These are phyloP conservation scores for Golubevia sp. DNA, from an alignment of 1,284 basidiomycete species.

Conservation along the genomic window DNA sequence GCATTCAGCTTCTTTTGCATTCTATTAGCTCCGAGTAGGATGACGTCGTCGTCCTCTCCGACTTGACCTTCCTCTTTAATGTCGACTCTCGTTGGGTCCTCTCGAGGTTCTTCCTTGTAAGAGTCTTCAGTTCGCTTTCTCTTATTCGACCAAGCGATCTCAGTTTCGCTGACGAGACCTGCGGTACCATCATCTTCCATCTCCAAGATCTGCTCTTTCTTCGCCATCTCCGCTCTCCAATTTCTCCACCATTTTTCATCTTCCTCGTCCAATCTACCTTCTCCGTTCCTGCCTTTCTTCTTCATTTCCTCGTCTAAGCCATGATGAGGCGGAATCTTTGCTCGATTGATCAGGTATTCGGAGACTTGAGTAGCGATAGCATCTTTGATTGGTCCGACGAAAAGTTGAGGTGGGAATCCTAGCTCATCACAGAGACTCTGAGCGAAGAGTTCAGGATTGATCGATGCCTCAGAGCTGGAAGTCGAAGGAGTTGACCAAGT, in stretches of 20 bases:
- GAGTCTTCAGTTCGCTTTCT: no score
- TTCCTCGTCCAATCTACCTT: conserved; percentile 7
- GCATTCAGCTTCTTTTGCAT: no score
- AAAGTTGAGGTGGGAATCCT: conserved; percentile 41
- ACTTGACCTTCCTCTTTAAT: background rate
- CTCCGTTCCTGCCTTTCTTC: background rate
- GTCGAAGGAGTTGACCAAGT: conserved; percentile 23
- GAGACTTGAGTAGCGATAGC: conserved; percentile 46
- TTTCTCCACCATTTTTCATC: conserved; percentile 14
- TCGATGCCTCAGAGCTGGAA: no score
- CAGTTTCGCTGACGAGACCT: no score
- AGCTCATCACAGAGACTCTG: conserved; percentile 54
- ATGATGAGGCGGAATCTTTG: conserved; percentile 14
- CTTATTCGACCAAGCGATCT: no score
- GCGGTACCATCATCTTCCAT: no score
- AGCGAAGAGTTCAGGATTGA: conserved; percentile 47
- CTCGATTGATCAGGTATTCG: conserved; percentile 41
- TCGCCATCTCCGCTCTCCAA: background rate
- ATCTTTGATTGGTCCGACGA: conserved; percentile 47
- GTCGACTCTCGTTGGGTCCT: no score
- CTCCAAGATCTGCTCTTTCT: no score
- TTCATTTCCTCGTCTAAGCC: background rate
- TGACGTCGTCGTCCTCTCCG: background rate
- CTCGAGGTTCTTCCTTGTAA: no score
- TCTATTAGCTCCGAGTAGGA: no score